These are phyloP conservation scores for Farysia itapuensis DNA, from an alignment of 1,284 basidiomycete species.

Conservation along the genomic window DNA sequence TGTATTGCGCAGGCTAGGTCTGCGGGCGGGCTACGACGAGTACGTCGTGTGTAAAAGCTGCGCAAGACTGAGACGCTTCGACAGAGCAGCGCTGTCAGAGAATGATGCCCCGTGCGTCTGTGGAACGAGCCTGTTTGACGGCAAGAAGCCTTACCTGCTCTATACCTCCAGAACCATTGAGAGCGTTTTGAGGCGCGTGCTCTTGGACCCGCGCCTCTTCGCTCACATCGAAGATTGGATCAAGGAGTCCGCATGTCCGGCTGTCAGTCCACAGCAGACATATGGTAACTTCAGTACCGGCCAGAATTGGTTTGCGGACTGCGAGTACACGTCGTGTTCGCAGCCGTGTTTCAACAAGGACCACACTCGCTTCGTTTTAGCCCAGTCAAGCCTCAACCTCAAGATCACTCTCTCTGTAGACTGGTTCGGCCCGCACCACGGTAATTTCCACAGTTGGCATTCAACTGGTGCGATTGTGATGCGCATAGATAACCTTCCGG, in stretches of 20 bases:
- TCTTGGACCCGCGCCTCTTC: not conserved
- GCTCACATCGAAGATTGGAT: not conserved
- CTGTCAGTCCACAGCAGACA: not conserved
- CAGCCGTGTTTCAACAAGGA: not conserved
- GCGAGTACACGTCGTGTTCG: not conserved
- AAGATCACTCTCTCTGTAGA: conserved; percentile 6
- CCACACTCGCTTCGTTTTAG: not conserved
- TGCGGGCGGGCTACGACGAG: no score
- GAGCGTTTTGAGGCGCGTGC: not conserved
- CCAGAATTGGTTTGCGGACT: not conserved
- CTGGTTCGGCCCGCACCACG: conserved; percentile 4
- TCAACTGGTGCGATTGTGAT: conserved; percentile 1
- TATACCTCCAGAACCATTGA: not conserved
- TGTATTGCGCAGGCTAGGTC: no score
- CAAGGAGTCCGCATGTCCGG: not conserved
- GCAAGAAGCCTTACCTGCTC: not conserved
- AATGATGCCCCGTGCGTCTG: not conserved
- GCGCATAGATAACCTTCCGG: conserved; percentile 2
- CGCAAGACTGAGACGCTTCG: not conserved
- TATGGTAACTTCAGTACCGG: not conserved
- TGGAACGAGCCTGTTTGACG: not conserved
- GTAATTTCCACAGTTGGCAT: not conserved
- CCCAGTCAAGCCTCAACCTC: not conserved
- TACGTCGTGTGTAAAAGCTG: not conserved
- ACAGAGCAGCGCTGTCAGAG: not conserved